Percentiles rank a stretch among this genome's conserved stretches.
Conservation (phyloP, 345 rosid genomes). For the Barbarea vulgaris region DNA sequence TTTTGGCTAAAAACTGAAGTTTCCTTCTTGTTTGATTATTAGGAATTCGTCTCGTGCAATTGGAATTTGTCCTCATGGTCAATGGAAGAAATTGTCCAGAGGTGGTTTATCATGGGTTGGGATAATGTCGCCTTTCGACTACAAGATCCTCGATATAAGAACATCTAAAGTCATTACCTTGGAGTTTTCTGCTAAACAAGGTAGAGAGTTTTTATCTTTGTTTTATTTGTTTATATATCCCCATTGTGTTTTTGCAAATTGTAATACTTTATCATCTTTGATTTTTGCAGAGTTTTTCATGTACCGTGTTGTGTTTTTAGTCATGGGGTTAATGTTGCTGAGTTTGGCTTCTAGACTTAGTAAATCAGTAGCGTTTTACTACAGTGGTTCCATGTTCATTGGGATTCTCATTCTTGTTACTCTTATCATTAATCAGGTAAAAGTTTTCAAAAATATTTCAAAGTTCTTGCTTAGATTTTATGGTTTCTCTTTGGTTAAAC, state of each 20-base stretch:
- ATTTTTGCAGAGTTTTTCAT: slow-evolving; percentile 62
- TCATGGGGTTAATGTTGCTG: slow-evolving; percentile 56
- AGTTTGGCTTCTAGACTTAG: slow-evolving; percentile 62
- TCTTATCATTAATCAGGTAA: slow-evolving; percentile 76
- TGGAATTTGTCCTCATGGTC: slow-evolving; percentile 59
- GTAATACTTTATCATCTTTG: background rate
- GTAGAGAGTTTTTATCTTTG: slow-evolving; percentile 40
- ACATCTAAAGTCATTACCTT: slow-evolving; percentile 41
- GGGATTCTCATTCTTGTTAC: slow-evolving; percentile 74
- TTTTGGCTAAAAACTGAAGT: background rate
- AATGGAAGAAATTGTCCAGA: slow-evolving; percentile 72
- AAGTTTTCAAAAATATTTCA: background rate
- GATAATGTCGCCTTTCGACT: slow-evolving; percentile 80
- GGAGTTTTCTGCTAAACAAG: slow-evolving; percentile 66
- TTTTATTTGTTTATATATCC: background rate
- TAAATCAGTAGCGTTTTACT: slow-evolving; percentile 70
- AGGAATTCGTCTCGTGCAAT: too few species aligned
- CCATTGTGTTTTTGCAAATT: slow-evolving; percentile 11
- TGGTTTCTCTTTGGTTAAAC: background rate
- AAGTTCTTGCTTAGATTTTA: too few species aligned
- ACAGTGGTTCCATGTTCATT: slow-evolving; percentile 67
- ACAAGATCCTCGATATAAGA: slow-evolving; percentile 70
- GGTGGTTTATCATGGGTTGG: slow-evolving; percentile 65
- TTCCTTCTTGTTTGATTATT: background rate
- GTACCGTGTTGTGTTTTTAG: slow-evolving; percentile 61